Percentiles rank a stretch among this genome's conserved stretches.
These are phyloP conservation scores for Apiospora malaysiana DNA, from an alignment of 2,329 filamentous ascomycete genomes.

Conservation along the genomic window DNA sequence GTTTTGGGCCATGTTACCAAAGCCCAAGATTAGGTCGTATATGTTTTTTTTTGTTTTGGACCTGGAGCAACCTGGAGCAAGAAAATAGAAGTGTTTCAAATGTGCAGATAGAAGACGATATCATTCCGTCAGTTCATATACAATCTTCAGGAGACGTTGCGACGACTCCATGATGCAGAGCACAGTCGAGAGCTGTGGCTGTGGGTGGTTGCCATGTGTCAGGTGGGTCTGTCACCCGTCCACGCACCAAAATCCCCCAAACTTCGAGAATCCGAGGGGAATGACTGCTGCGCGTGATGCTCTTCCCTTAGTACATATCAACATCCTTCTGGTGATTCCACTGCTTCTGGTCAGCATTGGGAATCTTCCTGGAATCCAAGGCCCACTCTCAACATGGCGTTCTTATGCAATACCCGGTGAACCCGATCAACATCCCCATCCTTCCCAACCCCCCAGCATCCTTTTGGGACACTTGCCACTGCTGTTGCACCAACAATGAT, in stretches of 20 bases:
- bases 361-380: background rate
- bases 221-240: slow-evolving; percentile 12
- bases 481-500: background rate
- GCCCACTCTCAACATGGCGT: background rate
- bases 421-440: background rate
- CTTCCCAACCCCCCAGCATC: background rate
- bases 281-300: slow-evolving; percentile 10
- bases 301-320: background rate
- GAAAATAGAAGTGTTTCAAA: too few species aligned
- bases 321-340: background rate
- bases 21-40: background rate
- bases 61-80: too few species aligned
- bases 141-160: background rate
- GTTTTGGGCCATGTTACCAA: background rate
- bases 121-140: background rate
- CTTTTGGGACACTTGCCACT: background rate
- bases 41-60: background rate
- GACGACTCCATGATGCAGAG: background rate
- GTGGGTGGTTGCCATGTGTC: background rate
- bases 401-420: background rate
- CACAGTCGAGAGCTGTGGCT: background rate
- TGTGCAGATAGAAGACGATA: background rate
- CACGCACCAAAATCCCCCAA: slow-evolving; percentile 7
- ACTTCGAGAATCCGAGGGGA: slow-evolving; percentile 7
- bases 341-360: background rate